Evolutionary conservation across 2,329 filamentous ascomycete genomes (phyloP).

Genomic region (Xenosphaeropsis pyriputrescens): DNA sequence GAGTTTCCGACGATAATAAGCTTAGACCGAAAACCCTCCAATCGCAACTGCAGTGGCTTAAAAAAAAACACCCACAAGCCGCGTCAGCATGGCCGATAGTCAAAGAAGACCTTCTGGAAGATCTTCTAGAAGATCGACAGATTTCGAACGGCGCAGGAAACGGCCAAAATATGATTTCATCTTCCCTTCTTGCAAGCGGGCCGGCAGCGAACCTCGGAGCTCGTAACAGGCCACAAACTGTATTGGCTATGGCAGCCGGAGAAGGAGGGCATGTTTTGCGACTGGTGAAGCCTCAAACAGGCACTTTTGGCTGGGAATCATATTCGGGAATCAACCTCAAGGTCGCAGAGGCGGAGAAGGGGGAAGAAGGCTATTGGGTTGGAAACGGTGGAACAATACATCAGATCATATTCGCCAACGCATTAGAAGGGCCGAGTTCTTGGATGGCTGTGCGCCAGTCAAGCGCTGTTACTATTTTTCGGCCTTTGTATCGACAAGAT

Average conservation of each 20-base stretch:
- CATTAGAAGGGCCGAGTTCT: conserved; percentile 18
- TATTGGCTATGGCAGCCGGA: conserved; percentile 14
- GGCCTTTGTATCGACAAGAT: conserved; percentile 10
- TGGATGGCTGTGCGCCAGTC: conserved; percentile 31
- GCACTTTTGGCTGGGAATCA: conserved; percentile 14
- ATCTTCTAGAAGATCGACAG: no score
- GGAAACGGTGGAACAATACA: conserved; percentile 26
- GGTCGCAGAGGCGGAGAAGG: neutral
- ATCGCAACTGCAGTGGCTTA: no score
- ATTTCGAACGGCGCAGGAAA: no score
- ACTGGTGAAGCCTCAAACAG: conserved; percentile 11
- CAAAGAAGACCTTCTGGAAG: no score
- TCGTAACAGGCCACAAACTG: conserved; percentile 1
- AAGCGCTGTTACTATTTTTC: conserved; percentile 26
- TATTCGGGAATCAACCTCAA: conserved; percentile 8
- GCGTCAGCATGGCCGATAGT: no score
- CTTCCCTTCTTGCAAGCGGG: neutral
- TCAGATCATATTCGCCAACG: conserved; percentile 28
- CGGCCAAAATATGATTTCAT: no score
- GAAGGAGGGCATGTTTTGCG: conserved; percentile 15
- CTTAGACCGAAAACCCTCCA: no score
- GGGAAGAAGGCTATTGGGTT: conserved; percentile 15
- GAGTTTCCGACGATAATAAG: no score
- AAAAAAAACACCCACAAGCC: no score
- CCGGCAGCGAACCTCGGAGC: neutral